phyloP scores from a whole-genome alignment of 2,329 filamentous ascomycete species.

The Plenodomus lindquistii region DNA sequence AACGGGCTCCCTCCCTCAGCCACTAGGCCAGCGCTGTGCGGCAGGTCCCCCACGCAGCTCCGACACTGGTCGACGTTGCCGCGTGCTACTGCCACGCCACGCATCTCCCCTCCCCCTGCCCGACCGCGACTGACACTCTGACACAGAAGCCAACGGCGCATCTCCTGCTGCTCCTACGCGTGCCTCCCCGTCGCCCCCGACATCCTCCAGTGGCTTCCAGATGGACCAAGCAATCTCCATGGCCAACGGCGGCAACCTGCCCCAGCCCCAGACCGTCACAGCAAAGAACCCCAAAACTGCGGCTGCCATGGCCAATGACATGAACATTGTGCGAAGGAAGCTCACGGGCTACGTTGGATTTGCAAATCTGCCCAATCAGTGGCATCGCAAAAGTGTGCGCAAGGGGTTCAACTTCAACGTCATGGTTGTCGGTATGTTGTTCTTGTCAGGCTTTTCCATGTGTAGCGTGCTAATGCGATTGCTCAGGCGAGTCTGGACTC shows the following conservation, averaged over 20 bases:
- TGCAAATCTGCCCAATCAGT: constrained; percentile 98
- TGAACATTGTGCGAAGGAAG: constrained; percentile 98
- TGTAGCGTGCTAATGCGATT: constrained; percentile 15
- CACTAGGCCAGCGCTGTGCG: constrained; percentile 10
- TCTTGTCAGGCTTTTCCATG: background rate
- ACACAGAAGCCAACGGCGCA: constrained; percentile 52
- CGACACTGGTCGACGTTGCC: constrained; percentile 17
- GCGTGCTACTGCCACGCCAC: constrained; percentile 2
- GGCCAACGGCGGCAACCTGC: constrained; percentile 52
- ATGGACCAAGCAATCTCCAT: constrained; percentile 63
- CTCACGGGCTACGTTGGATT: constrained; percentile 98
- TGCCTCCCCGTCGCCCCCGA: constrained; percentile 53
- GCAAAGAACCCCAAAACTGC: constrained; percentile 66
- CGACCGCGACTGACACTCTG: constrained; percentile 30
- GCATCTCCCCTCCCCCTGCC: constrained; percentile 6
- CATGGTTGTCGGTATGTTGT: constrained; percentile 94
- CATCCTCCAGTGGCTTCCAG: constrained; percentile 56
- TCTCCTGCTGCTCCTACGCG: constrained; percentile 49
- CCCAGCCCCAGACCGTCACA: constrained; percentile 61
- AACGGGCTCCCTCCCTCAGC: constrained; percentile 9
- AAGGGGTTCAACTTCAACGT: constrained; percentile 99
- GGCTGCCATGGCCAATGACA: constrained; percentile 55
- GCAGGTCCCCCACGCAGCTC: constrained; percentile 15
- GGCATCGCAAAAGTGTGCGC: constrained; percentile 99
- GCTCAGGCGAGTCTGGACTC: constrained; percentile 91